Percentiles rank a stretch among this genome's conserved stretches.
Evolutionary conservation across 441 rosid species (phyloP).

Genomic region (Populus trichocarpa): DNA sequence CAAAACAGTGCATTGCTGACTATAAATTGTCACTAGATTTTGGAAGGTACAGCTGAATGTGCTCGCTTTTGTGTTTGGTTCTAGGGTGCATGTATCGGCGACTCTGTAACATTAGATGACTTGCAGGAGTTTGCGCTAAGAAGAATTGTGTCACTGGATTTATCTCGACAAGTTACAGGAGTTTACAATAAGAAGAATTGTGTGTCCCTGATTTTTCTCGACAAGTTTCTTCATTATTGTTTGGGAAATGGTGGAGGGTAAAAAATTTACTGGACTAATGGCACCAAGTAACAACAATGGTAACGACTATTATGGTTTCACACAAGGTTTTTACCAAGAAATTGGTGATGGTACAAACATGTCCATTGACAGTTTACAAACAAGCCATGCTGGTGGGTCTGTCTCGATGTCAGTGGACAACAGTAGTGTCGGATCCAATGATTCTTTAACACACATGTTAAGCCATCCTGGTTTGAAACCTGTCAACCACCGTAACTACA

Average conservation of each 20-base stretch:
- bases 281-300: conserved; percentile 48
- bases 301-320: conserved; percentile 65
- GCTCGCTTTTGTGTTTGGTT: neutral
- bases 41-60: neutral
- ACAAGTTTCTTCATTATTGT: conserved; percentile 33
- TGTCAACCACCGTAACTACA: conserved; percentile 41
- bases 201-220: conserved; percentile 9
- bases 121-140: conserved; percentile 11
- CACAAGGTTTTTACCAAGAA: conserved; percentile 80
- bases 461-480: conserved; percentile 82
- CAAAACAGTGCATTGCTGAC: neutral
- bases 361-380: conserved; percentile 90
- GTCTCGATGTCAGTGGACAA: conserved; percentile 87
- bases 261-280: conserved; percentile 49
- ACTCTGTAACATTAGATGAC: conserved; percentile 18
- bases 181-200: conserved; percentile 17
- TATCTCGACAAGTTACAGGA: conserved; percentile 10
- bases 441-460: conserved; percentile 75
- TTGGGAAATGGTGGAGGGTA: conserved; percentile 64
- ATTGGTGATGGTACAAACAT: conserved; percentile 85
- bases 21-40: neutral
- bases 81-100: conserved; percentile 18
- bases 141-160: conserved; percentile 9
- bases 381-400: conserved; percentile 81
- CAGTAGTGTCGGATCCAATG: conserved; percentile 87